Evolutionary conservation across 129 eudicot species (phyloP), one percentile per base, ranked within the genome.

Genomic region (Flaveria sonorensis): DNA sequence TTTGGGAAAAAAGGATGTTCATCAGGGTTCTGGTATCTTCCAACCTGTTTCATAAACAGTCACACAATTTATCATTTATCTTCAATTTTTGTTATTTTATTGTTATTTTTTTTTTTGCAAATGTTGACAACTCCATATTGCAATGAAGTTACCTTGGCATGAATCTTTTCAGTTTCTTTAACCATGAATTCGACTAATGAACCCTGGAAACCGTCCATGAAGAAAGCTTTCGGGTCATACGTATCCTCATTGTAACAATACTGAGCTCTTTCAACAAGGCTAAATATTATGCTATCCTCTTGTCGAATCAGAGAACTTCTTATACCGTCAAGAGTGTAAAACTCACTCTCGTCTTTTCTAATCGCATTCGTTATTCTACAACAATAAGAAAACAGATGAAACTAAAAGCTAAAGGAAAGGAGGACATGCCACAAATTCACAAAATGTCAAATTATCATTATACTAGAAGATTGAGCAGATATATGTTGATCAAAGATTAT

Each of bases 1-100:
- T 86, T 79, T 21, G 96, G 89, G 80, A 94, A 94, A 88, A 94
- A 94, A 47, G 98, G 96, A 85, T 94, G 97, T 76, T 94, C 98
- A 62, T 94, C 98, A 3, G 98, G 98, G 78, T 89, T 85, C 79
- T 77, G 85, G 85, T 87, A 94, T 83, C 98, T 83, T 73, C 98
- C 98, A 24, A 87, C 96, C 98, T 94, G 62, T 47, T 70, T 70
- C 76, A 67, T 52, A 69, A 72, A 47, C 59, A 78, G 51, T 76
- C 32, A 81, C 64, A 21, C 67, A 73, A 52, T 42, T 42, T 50
- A 72, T 65, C 52, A 50, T 56, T 30, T 28, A 45, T 36, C 28
- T 53, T 30, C 3, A 19, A 7, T 8, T 30, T 30, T 4, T 30
- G 30, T 26, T 26, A 26, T 30, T 30, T 30, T n/a, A n/a, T n/a